phyloP scores from a whole-genome alignment of 768 basidiomycete genomes.

The Fibroporia radiculosa region DNA sequence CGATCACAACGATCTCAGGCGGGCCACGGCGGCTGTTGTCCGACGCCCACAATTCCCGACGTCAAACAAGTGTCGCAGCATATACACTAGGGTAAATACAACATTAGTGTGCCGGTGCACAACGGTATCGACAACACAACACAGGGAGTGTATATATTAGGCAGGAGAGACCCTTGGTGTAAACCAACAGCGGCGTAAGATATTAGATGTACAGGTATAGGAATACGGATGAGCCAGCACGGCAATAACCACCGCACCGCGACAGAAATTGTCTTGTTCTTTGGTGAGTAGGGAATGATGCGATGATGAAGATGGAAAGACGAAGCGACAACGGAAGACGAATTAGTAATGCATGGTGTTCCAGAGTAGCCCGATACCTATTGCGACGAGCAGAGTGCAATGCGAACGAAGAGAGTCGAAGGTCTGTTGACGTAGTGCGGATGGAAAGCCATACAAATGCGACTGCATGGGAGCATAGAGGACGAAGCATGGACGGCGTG shows the following conservation, averaged over 20 bases:
- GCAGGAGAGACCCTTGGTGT: too few species aligned
- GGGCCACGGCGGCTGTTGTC: too few species aligned
- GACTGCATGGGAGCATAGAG: conserved; percentile 1
- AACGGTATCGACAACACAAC: too few species aligned
- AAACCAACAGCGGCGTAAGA: too few species aligned
- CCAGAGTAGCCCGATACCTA: not conserved
- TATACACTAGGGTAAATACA: too few species aligned
- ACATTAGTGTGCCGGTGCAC: too few species aligned
- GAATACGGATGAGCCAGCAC: conserved; percentile 6
- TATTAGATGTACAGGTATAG: conserved; percentile 19
- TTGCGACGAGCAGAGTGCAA: conserved; percentile 5
- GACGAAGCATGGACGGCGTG: conserved; percentile 4
- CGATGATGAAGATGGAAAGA: conserved; percentile 10
- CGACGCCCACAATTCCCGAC: too few species aligned
- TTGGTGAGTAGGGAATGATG: conserved; percentile 6
- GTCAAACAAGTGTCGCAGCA: too few species aligned
- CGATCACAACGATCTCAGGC: too few species aligned
- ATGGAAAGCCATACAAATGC: not conserved
- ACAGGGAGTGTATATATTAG: too few species aligned
- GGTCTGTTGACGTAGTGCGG: conserved; percentile 13
- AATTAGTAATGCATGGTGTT: conserved; percentile 1
- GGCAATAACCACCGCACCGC: conserved; percentile 1
- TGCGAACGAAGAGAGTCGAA: conserved; percentile 12
- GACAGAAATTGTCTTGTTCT: conserved; percentile 5
- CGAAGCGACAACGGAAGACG: conserved; percentile 6